These are phyloP conservation scores for Fraxinus sp. DNA, from an alignment of 305 asterid species.

Conservation along the genomic window DNA sequence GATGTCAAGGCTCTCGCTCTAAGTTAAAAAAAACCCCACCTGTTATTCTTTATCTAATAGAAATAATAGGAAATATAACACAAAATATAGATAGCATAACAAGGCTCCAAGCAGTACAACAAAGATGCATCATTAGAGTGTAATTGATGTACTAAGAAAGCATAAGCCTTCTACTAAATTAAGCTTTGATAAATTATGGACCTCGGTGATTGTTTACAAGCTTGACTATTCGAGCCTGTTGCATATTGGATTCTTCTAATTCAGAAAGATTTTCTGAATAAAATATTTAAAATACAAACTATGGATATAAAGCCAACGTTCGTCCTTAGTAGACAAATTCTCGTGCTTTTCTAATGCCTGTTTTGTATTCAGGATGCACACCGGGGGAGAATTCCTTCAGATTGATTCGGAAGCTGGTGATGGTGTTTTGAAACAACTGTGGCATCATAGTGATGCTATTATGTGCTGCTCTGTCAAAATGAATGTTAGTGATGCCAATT, in stretches of 20 bases:
- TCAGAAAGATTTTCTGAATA: background rate
- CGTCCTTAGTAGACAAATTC: background rate
- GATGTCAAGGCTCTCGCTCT: background rate
- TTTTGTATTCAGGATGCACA: constrained; percentile 51
- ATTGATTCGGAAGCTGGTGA: constrained; percentile 56
- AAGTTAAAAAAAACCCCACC: background rate
- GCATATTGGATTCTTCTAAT: background rate
- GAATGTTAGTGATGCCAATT: constrained; percentile 46
- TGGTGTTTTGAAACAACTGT: constrained; percentile 70
- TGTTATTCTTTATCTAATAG: background rate
- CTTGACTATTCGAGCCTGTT: background rate
- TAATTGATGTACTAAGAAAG: background rate
- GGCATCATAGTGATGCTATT: constrained; percentile 85
- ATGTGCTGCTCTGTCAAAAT: constrained; percentile 92
- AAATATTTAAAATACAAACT: background rate
- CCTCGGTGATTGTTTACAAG: background rate
- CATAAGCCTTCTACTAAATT: background rate
- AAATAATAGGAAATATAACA: background rate
- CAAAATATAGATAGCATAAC: background rate
- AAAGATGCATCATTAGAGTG: background rate
- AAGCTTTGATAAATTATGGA: background rate
- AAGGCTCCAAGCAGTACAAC: background rate
- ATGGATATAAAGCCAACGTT: background rate
- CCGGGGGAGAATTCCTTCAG: constrained; percentile 70
- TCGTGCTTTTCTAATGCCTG: background rate